Percentiles rank a stretch among this genome's conserved stretches.
phyloP scores from a whole-genome alignment of 768 basidiomycete genomes.

The Tylopilus subfusipes region DNA sequence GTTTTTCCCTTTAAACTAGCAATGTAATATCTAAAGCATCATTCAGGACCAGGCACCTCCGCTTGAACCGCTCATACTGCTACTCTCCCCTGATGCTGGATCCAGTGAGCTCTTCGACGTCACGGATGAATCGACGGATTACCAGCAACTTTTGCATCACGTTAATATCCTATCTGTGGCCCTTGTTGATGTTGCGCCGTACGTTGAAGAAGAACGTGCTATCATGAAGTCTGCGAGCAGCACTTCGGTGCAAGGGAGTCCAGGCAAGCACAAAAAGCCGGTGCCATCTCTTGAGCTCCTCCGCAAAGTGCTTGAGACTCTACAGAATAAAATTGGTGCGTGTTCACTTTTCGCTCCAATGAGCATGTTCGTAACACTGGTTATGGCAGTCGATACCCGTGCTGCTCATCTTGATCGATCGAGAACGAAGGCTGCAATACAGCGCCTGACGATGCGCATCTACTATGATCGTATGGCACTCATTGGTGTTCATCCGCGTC shows the following conservation, averaged over 20 bases:
- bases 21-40: neutral
- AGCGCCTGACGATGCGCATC: conserved; percentile 60
- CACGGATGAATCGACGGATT: conserved; percentile 53
- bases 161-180: conserved; percentile 57
- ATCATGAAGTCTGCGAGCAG: conserved; percentile 9
- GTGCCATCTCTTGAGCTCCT: conserved; percentile 48
- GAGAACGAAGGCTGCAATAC: conserved; percentile 64
- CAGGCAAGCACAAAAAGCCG: conserved; percentile 29
- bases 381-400: conserved; percentile 58
- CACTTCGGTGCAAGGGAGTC: conserved; percentile 18
- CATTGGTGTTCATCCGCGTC: conserved; percentile 19
- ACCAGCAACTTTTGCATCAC: conserved; percentile 53
- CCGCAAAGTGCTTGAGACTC: conserved; percentile 42
- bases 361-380: neutral
- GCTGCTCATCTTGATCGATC: conserved; percentile 76
- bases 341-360: conserved; percentile 4
- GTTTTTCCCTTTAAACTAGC: conserved; percentile 1
- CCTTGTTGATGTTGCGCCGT: conserved; percentile 54
- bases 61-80: conserved; percentile 45
- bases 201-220: conserved; percentile 46
- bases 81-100: conserved; percentile 46
- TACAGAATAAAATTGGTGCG: conserved; percentile 65
- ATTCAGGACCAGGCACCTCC: conserved; percentile 47
- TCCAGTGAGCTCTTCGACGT: conserved; percentile 49
- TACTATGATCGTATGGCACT: conserved; percentile 53